Evolutionary conservation across 495 filamentous ascomycete genomes (phyloP).

Genomic region (Aspergillus incahuasiensis): DNA sequence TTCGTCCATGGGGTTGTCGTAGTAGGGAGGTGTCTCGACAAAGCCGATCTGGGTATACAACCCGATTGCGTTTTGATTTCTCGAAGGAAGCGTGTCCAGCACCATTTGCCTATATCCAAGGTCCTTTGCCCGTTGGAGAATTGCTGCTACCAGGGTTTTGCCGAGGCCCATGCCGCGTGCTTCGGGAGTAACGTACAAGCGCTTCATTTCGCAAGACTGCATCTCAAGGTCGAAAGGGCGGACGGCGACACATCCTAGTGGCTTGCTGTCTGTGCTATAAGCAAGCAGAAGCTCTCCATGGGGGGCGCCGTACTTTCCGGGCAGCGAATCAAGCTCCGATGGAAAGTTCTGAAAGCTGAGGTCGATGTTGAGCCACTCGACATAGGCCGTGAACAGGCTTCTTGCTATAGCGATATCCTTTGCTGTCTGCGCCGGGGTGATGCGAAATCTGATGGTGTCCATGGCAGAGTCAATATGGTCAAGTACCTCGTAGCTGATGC

Average conservation of each 20-base stretch:
- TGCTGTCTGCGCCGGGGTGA: constrained; percentile 11
- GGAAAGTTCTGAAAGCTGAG: constrained; percentile 55
- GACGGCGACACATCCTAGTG: constrained; percentile 49
- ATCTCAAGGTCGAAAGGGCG: constrained; percentile 10
- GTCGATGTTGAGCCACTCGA: constrained; percentile 48
- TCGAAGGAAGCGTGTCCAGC: constrained; percentile 50
- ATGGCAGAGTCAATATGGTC: too few species aligned
- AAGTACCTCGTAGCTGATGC: too few species aligned
- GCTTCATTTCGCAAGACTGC: constrained; percentile 56
- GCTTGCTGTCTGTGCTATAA: constrained; percentile 27
- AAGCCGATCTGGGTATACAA: constrained; percentile 53
- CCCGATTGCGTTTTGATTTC: constrained; percentile 48
- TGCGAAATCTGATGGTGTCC: constrained; percentile 10
- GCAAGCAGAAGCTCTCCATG: constrained; percentile 45
- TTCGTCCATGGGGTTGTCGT: constrained; percentile 50
- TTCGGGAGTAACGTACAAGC: constrained; percentile 46
- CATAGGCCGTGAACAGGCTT: constrained; percentile 50
- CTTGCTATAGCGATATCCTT: constrained; percentile 13
- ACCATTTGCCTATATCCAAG: constrained; percentile 52
- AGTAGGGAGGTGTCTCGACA: constrained; percentile 49
- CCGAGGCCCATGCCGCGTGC: constrained; percentile 49
- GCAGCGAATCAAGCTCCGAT: constrained; percentile 46
- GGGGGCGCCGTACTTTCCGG: constrained; percentile 47
- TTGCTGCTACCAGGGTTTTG: constrained; percentile 35
- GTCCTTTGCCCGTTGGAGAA: constrained; percentile 39